Conservation (phyloP, 768 basidiomycete genomes). For the Collybia nuda region DNA sequence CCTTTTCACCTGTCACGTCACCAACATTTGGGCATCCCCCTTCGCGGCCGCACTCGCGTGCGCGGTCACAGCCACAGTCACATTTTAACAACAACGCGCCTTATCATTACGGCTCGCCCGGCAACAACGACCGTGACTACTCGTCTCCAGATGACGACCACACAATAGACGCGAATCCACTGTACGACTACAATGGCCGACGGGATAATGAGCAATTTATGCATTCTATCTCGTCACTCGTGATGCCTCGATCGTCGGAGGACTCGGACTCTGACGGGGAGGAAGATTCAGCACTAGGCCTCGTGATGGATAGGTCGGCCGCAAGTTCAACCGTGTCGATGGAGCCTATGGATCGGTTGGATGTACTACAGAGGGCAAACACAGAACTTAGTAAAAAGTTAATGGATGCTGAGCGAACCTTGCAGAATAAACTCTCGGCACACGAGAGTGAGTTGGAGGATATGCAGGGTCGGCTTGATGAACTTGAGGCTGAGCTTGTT, state of each 20-base stretch:
- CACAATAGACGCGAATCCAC: constrained; percentile 23
- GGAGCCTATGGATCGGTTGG: constrained; percentile 70
- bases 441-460: constrained; percentile 86
- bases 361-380: constrained; percentile 72
- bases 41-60: constrained; percentile 68
- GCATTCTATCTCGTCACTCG: constrained; percentile 50
- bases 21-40: constrained; percentile 37
- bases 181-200: constrained; percentile 32
- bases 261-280: constrained; percentile 54
- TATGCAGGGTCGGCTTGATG: constrained; percentile 74
- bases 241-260: constrained; percentile 50
- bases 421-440: constrained; percentile 66
- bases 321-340: constrained; percentile 68
- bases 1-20: constrained; percentile 35
- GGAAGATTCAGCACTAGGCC: constrained; percentile 50
- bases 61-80: constrained; percentile 47
- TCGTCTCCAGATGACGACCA: constrained; percentile 41
- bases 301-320: constrained; percentile 59
- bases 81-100: constrained; percentile 20
- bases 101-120: constrained; percentile 16
- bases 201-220: constrained; percentile 28
- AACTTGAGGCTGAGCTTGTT: constrained; percentile 71
- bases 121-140: constrained; percentile 39
- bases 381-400: constrained; percentile 74
- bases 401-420: constrained; percentile 67